phyloP scores from a whole-genome alignment of 345 rosid species.

The Brassica carinata region DNA sequence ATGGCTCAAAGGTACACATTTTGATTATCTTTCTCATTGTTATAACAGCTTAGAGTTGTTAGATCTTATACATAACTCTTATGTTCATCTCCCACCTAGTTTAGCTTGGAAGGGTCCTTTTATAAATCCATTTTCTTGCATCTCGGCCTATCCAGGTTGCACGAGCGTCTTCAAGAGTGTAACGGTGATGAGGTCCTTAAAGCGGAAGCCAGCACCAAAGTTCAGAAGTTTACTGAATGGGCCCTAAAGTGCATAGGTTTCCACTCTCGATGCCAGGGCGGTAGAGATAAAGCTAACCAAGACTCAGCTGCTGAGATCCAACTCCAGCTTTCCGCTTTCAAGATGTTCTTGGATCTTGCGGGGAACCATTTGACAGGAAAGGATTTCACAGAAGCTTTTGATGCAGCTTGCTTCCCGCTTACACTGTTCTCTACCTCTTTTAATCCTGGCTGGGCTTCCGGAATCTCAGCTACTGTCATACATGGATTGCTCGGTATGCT shows the following conservation, averaged over 20 bases:
- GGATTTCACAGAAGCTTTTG: slow-evolving; percentile 99
- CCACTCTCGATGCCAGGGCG: slow-evolving; percentile 83
- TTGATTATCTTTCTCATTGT: background rate
- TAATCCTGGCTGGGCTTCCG: slow-evolving; percentile 96
- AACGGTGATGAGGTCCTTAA: slow-evolving; percentile 87
- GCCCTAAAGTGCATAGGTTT: slow-evolving; percentile 90
- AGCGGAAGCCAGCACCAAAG: slow-evolving; percentile 93
- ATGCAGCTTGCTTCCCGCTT: slow-evolving; percentile 97
- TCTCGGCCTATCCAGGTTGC: slow-evolving; percentile 64
- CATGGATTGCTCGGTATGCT: slow-evolving; percentile 87
- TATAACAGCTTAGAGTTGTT: background rate
- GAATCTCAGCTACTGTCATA: slow-evolving; percentile 81
- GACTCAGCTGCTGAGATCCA: slow-evolving; percentile 85
- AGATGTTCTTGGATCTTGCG: slow-evolving; percentile 82
- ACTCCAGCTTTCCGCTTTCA: slow-evolving; percentile 91
- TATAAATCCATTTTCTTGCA: slow-evolving; percentile 8
- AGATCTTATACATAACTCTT: slow-evolving; percentile 29
- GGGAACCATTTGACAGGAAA: slow-evolving; percentile 91
- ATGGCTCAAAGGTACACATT: slow-evolving; percentile 85
- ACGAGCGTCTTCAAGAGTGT: slow-evolving; percentile 94
- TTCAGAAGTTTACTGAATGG: slow-evolving; percentile 97
- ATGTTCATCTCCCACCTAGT: too few relatives aligned
- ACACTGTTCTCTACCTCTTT: slow-evolving; percentile 90
- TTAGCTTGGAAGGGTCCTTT: slow-evolving; percentile 19
- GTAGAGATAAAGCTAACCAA: slow-evolving; percentile 58